These are phyloP conservation scores for Sporisorium sorghi DNA, from an alignment of 1,284 basidiomycete genomes.

Conservation along the genomic window DNA sequence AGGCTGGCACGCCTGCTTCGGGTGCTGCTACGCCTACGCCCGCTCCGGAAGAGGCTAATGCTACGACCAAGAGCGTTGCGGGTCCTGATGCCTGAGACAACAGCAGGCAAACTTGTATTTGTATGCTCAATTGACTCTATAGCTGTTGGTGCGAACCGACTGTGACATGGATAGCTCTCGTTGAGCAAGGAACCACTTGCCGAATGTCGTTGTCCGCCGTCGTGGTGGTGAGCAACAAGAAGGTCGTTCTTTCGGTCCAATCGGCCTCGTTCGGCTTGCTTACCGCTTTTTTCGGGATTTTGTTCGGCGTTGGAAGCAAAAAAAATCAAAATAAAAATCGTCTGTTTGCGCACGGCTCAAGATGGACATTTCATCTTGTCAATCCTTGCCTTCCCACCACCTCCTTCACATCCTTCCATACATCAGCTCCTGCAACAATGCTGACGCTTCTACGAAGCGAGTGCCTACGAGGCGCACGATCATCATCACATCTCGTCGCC, in stretches of 20 bases:
- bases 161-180: no score
- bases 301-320: slow-evolving; percentile 27
- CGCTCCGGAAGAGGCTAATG: slow-evolving; percentile 32
- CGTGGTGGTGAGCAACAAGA: not conserved
- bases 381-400: not conserved
- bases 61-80: slow-evolving; percentile 33
- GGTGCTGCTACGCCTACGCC: slow-evolving; percentile 41
- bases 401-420: not conserved
- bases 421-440: slow-evolving; percentile 9
- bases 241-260: not conserved
- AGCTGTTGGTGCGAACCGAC: not conserved
- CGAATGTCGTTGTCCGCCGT: no score
- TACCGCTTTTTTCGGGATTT: slow-evolving; percentile 26
- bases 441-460: slow-evolving; percentile 19
- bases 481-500: not conserved
- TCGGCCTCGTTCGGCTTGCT: not conserved
- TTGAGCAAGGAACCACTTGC: no score
- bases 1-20: slow-evolving; percentile 20
- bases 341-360: slow-evolving; percentile 13
- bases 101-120: slow-evolving; percentile 5
- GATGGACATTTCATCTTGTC: not conserved
- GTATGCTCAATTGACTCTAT: slow-evolving; percentile 3
- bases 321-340: not conserved
- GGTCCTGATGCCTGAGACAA: slow-evolving; percentile 14
- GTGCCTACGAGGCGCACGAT: slow-evolving; percentile 15